These are phyloP conservation scores for Osmanthus fragrans DNA, from an alignment of 257 asterid genomes.

Conservation along the genomic window DNA sequence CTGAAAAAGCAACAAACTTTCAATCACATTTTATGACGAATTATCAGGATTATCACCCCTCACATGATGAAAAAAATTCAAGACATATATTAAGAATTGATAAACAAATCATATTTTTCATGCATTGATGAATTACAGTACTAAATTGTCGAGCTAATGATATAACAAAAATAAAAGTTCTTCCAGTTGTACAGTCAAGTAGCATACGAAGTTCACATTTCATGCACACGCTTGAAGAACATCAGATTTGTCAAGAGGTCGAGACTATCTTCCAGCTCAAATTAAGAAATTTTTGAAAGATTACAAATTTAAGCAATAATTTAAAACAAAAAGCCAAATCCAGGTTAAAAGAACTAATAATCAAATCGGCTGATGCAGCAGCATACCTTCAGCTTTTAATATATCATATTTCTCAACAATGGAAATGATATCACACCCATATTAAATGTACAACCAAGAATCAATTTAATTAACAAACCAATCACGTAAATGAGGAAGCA, in stretches of 20 bases:
- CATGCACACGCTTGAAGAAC: background rate
- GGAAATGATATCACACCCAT: background rate
- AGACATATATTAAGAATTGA: background rate
- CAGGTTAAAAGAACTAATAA: background rate
- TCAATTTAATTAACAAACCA: background rate
- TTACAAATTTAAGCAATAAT: background rate
- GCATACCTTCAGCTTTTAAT: background rate
- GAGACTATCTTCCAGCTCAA: background rate
- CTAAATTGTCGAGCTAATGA: background rate
- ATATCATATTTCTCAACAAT: background rate
- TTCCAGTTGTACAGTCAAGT: background rate
- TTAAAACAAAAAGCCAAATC: background rate
- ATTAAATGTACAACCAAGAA: background rate
- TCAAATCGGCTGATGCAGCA: background rate
- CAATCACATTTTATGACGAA: background rate
- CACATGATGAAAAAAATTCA: background rate
- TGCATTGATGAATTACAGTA: background rate
- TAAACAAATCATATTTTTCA: background rate
- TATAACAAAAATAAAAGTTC: background rate
- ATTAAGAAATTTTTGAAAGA: background rate
- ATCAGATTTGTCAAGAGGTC: background rate
- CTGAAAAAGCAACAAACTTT: background rate
- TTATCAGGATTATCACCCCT: too few relatives aligned
- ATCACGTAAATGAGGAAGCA: background rate
- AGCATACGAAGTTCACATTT: background rate